Evolutionary conservation across 495 filamentous ascomycete genomes (phyloP), one percentile per base, ranked within the genome.

Genomic region (Lasiosphaeria miniovina): DNA sequence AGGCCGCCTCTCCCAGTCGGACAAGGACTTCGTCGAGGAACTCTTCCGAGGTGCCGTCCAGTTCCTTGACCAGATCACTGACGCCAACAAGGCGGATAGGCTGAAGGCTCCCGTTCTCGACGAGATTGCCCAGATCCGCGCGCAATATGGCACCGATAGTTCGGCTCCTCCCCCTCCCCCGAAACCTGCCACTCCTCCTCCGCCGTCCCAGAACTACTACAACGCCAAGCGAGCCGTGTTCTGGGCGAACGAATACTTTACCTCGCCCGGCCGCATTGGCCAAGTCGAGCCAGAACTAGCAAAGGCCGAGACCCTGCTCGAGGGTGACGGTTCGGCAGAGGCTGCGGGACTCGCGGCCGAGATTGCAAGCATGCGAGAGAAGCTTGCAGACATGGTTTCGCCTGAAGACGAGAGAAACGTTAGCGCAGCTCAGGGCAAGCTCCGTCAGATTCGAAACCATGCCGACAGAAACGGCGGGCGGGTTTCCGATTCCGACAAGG

Each of bases 221-320:
- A 35, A 58, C 46, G 56, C 56, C 8, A 58, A 58, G 56, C 33
- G 56, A 9, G n/a, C 8, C 4, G 56, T 58, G 4, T 58, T 58
- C 36, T 58, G 56, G 56, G 56, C 56, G 34, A 58, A 58, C n/a
- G 56, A 58, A 4, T 58, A 58, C 36, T 58, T 58, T 9, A 51
- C 32, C 12, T 38, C 56, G 34, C 56, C 56, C 15, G 56, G 56
- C n/a, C 46, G 48, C 15, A 40, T 43, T 5, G 56, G 41, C 33
- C 56, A 58, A 40, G 46, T 40, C 24, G 46, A 58, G 12, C 46
- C 46, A 4, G 56, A 58, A 48, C 14, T 58, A 3, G 56, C 48
- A 3, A 31, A 51, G 32, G 56, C 56, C n/a, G 56, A 52, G 56
- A 1, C 4, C 12, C n/a, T 58, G 6, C 46, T 58, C 43, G 4